A percentile compares a stretch with the other conserved stretches of the same genome.
Evolutionary conservation across 192 early-diverging fungal species (phyloP).

Genomic region (Backusella liffmaniae): DNA sequence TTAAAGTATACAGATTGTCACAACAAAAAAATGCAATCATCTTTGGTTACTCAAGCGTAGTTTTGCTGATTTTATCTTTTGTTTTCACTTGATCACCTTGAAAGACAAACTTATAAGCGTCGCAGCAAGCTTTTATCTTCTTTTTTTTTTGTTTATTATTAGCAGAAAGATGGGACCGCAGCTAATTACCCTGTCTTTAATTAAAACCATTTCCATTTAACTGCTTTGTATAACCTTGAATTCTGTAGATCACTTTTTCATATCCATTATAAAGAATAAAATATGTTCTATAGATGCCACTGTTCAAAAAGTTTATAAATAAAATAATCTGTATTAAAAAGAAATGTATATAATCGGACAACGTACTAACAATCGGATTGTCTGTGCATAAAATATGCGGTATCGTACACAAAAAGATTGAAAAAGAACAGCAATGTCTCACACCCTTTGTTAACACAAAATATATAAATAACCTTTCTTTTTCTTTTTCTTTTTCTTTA

Average conservation of each 20-base stretch:
- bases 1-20: not conserved
- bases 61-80: not conserved
- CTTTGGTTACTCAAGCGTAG: not conserved
- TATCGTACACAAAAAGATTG: not conserved
- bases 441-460: not conserved
- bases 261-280: not conserved
- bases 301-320: not conserved
- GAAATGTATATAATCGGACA: not conserved
- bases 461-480: not conserved
- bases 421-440: not conserved
- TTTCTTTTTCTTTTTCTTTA: not conserved
- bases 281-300: not conserved
- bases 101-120: not conserved
- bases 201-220: not conserved
- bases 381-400: not conserved
- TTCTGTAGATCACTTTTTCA: not conserved
- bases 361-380: not conserved
- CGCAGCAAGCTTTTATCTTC: not conserved
- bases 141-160: not conserved
- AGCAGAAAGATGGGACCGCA: not conserved
- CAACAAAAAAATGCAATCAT: too few species aligned
- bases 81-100: not conserved
- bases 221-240: not conserved
- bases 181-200: not conserved
- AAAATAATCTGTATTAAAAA: not conserved